Evolutionary conservation across 1,284 basidiomycete species (phyloP), one percentile per base, ranked within the genome.

Genomic region (Irpex rosettiformis): DNA sequence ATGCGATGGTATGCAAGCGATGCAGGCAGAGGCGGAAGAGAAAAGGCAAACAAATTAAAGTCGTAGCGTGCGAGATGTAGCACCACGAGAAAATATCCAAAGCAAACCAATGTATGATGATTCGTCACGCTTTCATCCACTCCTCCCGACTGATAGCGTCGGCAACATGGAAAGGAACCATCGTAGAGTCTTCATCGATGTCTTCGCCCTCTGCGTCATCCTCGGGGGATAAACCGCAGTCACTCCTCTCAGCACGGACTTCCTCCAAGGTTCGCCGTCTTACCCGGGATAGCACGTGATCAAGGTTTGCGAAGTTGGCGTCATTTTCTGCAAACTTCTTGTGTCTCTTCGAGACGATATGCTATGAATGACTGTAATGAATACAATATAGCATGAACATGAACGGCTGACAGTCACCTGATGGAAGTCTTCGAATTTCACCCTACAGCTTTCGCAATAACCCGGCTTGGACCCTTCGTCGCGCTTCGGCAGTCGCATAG

Each of bases 381-480:
- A 61, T 24, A 47, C 51, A 54, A 33, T 33, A n/a, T 30, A 42
- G 13, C 55, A 51, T 52, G 48, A 57, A 45, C 18, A 22, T 16
- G 6, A 6, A 16, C 33, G 10, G 18, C 21, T 47, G 22, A 16
- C 29, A 33, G 11, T 69, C 66, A 96, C 95, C 64, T 80, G 73
- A 62, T 86, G 85, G 67, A 99, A 96, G 73, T 98, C 90, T 0
- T 90, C 88, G 70, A 96, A 99, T 71, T 94, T 93, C 57, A 84
- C 70, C 22, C 96, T 84, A 73, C 97, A 99, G 72, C 96, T 97
- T 71, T 99, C 97, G 74, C 97, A 99, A 74, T 98, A 99, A 8
- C 97, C 97, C 5, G 96, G 93, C 72, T 94, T 98, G 68, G 83
- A 89, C 55, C 84, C 89, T 75, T 94, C 93, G 61, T 93, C 89